phyloP scores from a whole-genome alignment of 2,329 filamentous ascomycete species.

The Amphichorda felina region DNA sequence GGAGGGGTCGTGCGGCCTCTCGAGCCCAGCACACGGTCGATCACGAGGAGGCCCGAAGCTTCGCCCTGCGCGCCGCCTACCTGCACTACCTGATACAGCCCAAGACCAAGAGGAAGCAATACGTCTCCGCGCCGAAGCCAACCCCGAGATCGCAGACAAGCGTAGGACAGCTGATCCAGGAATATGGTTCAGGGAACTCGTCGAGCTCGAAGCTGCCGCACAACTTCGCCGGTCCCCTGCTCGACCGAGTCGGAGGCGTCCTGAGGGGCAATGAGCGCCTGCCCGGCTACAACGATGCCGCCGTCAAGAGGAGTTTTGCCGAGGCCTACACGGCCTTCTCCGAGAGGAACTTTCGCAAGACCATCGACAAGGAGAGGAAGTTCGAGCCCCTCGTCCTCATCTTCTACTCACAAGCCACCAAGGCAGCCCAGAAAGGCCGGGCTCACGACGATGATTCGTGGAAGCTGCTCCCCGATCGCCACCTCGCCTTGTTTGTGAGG shows the following conservation, averaged over 20 bases:
- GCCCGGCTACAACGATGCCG: slow-evolving; percentile 81
- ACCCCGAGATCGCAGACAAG: slow-evolving; percentile 54
- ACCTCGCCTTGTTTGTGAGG: slow-evolving; percentile 88
- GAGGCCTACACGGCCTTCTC: slow-evolving; percentile 91
- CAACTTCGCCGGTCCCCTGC: slow-evolving; percentile 36
- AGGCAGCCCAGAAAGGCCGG: slow-evolving; percentile 64
- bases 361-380: slow-evolving; percentile 85
- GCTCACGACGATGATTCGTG: slow-evolving; percentile 73
- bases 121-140: slow-evolving; percentile 55
- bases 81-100: slow-evolving; percentile 90
- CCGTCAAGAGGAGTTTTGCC: slow-evolving; percentile 87
- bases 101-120: slow-evolving; percentile 79
- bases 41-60: slow-evolving; percentile 79
- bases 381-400: slow-evolving; percentile 90
- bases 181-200: slow-evolving; percentile 51
- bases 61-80: slow-evolving; percentile 81
- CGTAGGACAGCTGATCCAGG: slow-evolving; percentile 78
- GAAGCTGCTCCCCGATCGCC: slow-evolving; percentile 86
- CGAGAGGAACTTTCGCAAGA: slow-evolving; percentile 75
- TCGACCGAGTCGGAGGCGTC: slow-evolving; percentile 70
- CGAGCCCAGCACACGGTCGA: slow-evolving; percentile 32
- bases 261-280: slow-evolving; percentile 71
- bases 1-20: slow-evolving; percentile 30
- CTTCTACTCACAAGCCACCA: slow-evolving; percentile 90
- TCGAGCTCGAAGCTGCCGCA: slow-evolving; percentile 44